Conservation (phyloP, 2,329 filamentous ascomycete genomes). For the Xylariaceae sp. region DNA sequence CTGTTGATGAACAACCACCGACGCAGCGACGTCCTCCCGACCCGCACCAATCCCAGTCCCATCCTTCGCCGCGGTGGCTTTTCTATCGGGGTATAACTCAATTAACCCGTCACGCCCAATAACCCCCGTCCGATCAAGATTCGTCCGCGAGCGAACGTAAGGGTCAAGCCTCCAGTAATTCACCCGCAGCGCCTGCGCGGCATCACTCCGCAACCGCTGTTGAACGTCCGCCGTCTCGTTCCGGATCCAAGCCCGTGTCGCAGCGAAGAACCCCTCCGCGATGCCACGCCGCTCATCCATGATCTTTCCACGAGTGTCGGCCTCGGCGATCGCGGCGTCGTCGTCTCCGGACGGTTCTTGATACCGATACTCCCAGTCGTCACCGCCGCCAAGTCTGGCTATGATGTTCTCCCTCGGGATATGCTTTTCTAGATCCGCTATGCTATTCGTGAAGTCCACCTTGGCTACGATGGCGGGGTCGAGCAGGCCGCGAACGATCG, state of each 20-base stretch:
- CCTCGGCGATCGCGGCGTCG: slow-evolving; percentile 65
- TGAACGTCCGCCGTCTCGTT: slow-evolving; percentile 43
- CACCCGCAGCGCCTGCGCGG: no score
- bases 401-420: slow-evolving; percentile 66
- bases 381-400: slow-evolving; percentile 76
- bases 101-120: slow-evolving; percentile 62
- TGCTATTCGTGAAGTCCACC: slow-evolving; percentile 80
- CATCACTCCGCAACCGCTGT: slow-evolving; percentile 34
- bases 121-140: slow-evolving; percentile 75
- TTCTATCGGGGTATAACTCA: slow-evolving; percentile 34
- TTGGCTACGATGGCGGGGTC: slow-evolving; percentile 91
- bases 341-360: slow-evolving; percentile 65
- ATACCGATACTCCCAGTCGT: slow-evolving; percentile 78
- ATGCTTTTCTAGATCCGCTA: slow-evolving; percentile 69
- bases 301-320: slow-evolving; percentile 56
- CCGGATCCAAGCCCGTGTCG: slow-evolving; percentile 67
- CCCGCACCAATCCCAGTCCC: not conserved
- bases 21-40: not conserved
- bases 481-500: slow-evolving; percentile 58
- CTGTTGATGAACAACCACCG: no score
- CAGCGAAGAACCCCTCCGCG: slow-evolving; percentile 64
- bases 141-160: slow-evolving; percentile 71
- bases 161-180: slow-evolving; percentile 89
- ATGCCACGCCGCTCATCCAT: slow-evolving; percentile 57
- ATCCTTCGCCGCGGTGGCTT: not conserved